Evolutionary conservation across 2,329 filamentous ascomycete species (phyloP).

Genomic region (Hymenotorrendiella dingleyae): DNA sequence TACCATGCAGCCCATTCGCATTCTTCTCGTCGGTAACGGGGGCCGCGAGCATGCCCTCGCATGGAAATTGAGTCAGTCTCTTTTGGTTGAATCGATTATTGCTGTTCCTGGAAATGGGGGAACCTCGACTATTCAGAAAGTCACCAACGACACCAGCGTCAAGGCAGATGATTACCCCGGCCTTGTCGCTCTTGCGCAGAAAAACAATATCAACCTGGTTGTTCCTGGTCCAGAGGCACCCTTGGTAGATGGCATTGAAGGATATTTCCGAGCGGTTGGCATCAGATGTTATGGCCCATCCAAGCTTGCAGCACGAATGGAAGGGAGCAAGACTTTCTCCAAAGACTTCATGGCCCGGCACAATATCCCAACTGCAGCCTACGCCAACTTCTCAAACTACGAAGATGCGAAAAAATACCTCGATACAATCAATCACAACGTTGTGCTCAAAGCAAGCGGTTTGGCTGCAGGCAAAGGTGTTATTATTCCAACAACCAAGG

Average conservation of each 20-base stretch:
- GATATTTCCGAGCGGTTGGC: slow-evolving; percentile 57
- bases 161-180: slow-evolving; percentile 69
- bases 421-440: slow-evolving; percentile 60
- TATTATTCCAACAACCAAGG: slow-evolving; percentile 60
- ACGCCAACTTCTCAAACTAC: slow-evolving; percentile 81
- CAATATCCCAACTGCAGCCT: slow-evolving; percentile 83
- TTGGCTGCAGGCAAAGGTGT: slow-evolving; percentile 94
- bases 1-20: slow-evolving; percentile 36
- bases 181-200: slow-evolving; percentile 69
- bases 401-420: slow-evolving; percentile 69
- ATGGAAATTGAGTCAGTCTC: slow-evolving; percentile 86
- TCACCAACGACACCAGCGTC: slow-evolving; percentile 61
- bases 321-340: slow-evolving; percentile 94
- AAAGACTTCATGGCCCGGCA: slow-evolving; percentile 97
- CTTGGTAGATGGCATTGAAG: slow-evolving; percentile 85
- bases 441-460: slow-evolving; percentile 92
- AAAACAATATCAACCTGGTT: slow-evolving; percentile 71
- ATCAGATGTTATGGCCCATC: slow-evolving; percentile 66
- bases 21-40: slow-evolving; percentile 88
- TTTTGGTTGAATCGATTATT: slow-evolving; percentile 68
- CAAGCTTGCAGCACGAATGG: slow-evolving; percentile 78
- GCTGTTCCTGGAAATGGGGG: slow-evolving; percentile 80
- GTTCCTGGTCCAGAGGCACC: slow-evolving; percentile 89
- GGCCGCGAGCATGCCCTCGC: slow-evolving; percentile 91
- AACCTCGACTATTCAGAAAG: slow-evolving; percentile 64